Evolutionary conservation across 148 eudicot species (phyloP).

Genomic region (Chenopodium berlandieri): DNA sequence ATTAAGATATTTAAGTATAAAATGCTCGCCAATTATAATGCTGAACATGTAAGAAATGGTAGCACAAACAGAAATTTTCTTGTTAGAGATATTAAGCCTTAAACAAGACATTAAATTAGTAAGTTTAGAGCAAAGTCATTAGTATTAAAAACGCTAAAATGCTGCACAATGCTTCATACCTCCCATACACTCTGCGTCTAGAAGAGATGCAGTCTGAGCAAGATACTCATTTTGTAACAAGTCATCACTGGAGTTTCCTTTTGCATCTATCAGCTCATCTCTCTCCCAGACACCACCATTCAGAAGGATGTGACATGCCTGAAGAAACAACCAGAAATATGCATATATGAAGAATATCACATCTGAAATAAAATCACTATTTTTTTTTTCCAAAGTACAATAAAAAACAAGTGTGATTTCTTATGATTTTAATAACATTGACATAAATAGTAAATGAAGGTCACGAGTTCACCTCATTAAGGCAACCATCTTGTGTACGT

Average conservation of each 20-base stretch:
- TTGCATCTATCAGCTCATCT: constrained; percentile 46
- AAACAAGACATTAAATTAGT: background rate
- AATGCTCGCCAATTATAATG: no score
- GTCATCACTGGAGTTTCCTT: constrained; percentile 45
- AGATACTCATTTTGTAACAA: constrained; percentile 55
- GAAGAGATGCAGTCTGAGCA: constrained; percentile 42
- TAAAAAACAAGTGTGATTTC: background rate
- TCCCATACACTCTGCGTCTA: constrained; percentile 41
- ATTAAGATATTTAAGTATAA: constrained; percentile 2
- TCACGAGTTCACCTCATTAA: background rate
- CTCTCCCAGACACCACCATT: constrained; percentile 58
- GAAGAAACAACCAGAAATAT: constrained; percentile 18
- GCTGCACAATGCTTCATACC: constrained; percentile 42
- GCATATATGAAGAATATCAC: constrained; percentile 18
- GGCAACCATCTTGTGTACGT: background rate
- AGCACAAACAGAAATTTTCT: background rate
- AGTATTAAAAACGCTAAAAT: background rate
- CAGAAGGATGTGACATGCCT: constrained; percentile 74
- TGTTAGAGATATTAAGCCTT: background rate
- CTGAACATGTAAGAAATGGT: background rate
- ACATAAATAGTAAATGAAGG: background rate
- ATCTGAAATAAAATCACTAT: background rate
- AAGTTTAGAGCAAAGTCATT: background rate
- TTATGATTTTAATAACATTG: background rate
- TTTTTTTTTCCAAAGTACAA: background rate